Percentiles rank a stretch among this genome's conserved stretches.
These are phyloP conservation scores for Luvunga scandens DNA, from an alignment of 345 rosid genomes.

Conservation along the genomic window DNA sequence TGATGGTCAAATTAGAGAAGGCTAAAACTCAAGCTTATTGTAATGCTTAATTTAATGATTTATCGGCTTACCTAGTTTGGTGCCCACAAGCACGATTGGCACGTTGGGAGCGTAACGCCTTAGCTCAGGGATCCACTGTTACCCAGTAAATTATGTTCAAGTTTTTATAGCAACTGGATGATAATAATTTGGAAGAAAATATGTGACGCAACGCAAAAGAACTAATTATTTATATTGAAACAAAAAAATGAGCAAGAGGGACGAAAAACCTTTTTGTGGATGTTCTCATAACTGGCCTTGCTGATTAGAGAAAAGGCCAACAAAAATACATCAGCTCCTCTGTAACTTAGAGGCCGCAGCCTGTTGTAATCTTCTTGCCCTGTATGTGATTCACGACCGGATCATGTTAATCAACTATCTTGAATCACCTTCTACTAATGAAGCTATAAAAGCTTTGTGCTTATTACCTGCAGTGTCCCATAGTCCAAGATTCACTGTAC, in stretches of 20 bases:
- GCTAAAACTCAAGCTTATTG: background rate
- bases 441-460: background rate
- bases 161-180: background rate
- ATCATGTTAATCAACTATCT: background rate
- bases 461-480: conserved; percentile 63
- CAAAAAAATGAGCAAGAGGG: background rate
- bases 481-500: conserved; percentile 53
- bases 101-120: conserved; percentile 74
- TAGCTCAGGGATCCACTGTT: conserved; percentile 80
- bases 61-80: conserved; percentile 57
- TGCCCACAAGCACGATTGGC: conserved; percentile 77
- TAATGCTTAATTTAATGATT: background rate
- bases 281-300: conserved; percentile 79
- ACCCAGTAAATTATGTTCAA: conserved; percentile 1
- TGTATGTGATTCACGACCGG: conserved; percentile 13
- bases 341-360: conserved; percentile 74
- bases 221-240: background rate
- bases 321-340: conserved; percentile 87
- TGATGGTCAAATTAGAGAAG: background rate
- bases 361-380: conserved; percentile 90
- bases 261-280: conserved; percentile 57
- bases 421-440: background rate
- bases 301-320: conserved; percentile 75
- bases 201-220: background rate
- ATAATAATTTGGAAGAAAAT: background rate